Conservation (phyloP, 1,284 basidiomycete genomes). For the Macrocystidia cucumis region DNA sequence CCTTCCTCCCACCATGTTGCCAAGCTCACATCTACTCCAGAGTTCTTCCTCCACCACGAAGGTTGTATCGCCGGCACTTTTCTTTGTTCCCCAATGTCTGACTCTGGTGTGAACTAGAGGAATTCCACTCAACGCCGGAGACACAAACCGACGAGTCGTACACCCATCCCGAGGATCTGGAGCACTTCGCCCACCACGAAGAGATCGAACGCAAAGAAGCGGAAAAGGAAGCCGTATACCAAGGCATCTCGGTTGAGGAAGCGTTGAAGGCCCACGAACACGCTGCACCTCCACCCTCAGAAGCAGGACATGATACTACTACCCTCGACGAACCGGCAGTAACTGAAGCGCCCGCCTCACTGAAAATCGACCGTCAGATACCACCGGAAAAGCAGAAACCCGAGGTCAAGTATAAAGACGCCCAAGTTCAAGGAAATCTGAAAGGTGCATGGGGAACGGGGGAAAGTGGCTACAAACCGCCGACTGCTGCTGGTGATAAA, state of each 20-base stretch:
- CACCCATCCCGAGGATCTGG: slow-evolving; percentile 85
- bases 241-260: slow-evolving; percentile 74
- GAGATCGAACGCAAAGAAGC: slow-evolving; percentile 84
- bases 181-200: slow-evolving; percentile 87
- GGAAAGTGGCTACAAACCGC: slow-evolving; percentile 67
- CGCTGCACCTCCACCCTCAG: slow-evolving; percentile 20
- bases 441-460: slow-evolving; percentile 70
- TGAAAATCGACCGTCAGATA: slow-evolving; percentile 46
- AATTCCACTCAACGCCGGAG: slow-evolving; percentile 93
- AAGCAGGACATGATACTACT: slow-evolving; percentile 2
- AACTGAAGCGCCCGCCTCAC: slow-evolving; percentile 20
- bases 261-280: slow-evolving; percentile 44
- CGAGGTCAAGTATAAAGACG: slow-evolving; percentile 47
- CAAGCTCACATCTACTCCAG: slow-evolving; percentile 23
- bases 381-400: slow-evolving; percentile 66
- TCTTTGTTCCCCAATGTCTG: slow-evolving; percentile 1
- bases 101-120: slow-evolving; percentile 37
- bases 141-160: slow-evolving; percentile 96
- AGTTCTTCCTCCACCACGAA: slow-evolving; percentile 92
- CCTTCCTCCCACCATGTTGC: slow-evolving; percentile 2
- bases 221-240: slow-evolving; percentile 72
- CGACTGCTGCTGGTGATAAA: slow-evolving; percentile 59
- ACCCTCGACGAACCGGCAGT: neutral
- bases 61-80: slow-evolving; percentile 32
- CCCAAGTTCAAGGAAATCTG: slow-evolving; percentile 36